Conservation (phyloP, 352 stramenopile genomes). For the Globisporangium rhizosaccharum region DNA sequence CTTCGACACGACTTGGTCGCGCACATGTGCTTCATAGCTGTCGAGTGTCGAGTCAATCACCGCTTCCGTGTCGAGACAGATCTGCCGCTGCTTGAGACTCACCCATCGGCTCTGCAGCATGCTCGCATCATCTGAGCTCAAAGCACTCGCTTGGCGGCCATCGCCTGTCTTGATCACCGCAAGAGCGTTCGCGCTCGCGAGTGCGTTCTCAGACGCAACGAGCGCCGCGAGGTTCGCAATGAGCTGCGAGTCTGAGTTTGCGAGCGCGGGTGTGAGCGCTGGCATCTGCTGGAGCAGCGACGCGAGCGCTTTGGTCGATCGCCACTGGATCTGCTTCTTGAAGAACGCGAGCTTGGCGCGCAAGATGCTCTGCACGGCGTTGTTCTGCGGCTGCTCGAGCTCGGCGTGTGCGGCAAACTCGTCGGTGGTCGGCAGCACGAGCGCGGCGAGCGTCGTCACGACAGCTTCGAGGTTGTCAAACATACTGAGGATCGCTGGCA, state of each 20-base stretch:
- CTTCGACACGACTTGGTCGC: constrained; percentile 63
- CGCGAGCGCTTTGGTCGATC: constrained; percentile 65
- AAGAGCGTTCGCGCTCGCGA: constrained; percentile 18
- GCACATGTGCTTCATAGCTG: constrained; percentile 43
- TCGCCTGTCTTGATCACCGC: constrained; percentile 16
- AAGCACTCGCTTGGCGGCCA: constrained; percentile 11
- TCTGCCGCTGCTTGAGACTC: constrained; percentile 66
- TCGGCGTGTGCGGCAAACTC: constrained; percentile 29
- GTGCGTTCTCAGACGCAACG: constrained; percentile 48
- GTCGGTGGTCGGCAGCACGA: constrained; percentile 36
- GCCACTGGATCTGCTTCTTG: constrained; percentile 80
- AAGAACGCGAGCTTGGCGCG: constrained; percentile 53
- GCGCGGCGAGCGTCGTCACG: constrained; percentile 41
- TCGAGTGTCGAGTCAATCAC: constrained; percentile 73
- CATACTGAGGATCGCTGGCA: constrained; percentile 75
- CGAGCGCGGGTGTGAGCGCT: constrained; percentile 24
- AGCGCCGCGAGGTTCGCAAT: constrained; percentile 52
- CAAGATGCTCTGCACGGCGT: constrained; percentile 50
- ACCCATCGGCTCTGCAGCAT: constrained; percentile 62
- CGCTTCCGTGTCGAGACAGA: constrained; percentile 58
- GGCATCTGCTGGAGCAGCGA: constrained; percentile 71
- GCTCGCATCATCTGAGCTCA: constrained; percentile 15
- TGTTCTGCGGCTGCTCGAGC: constrained; percentile 62
- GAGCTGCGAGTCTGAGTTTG: constrained; percentile 56
- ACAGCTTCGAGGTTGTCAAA: constrained; percentile 64